Base-by-base conservation (phyloP, 2,329 filamentous ascomycete genomes). In the Colletotrichum sp. region DNA sequence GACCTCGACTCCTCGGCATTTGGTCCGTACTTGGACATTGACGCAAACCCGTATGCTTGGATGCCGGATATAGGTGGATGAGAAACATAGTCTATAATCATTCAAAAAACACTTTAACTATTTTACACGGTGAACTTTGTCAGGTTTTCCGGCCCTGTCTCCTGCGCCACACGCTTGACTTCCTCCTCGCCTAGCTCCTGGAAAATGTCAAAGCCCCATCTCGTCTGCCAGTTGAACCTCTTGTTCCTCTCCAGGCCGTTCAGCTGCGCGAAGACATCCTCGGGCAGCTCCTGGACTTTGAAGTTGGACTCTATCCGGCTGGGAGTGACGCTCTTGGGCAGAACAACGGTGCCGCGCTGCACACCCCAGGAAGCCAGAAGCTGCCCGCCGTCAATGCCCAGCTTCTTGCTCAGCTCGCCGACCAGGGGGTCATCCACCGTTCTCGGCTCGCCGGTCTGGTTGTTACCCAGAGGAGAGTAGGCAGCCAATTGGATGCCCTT, bases 251-350 rank as follows among this genome's bases (percentile, higher is more conserved):
- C 86, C 26, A 88, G 78, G 4, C 79, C 80, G 66, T 85, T 83
- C 15, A 88, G 77, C 78, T 83, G 80, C 64, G 82, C 80, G 69
- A 86, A 83, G 3, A 80, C 82, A 59, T 84, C 83, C 9, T 80
- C 80, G 3, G 85, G 82, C 30, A 88, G 78, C 72, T 84, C 82
- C 63, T 76, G 65, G 8, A 86, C 86, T 79, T 86, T 79, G 71
- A 87, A 87, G 85, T 95, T 95, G 86, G 91, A 93, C 82, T 91
- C 88, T 79, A 94, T 94, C 59, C 93, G 89, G 67, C 87, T 88
- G 10, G 91, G 91, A 24, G 91, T 94, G 64, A 91, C 92, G 85
- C 91, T 93, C 90, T 94, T 94, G 80, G 93, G 92, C 75, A 94
- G 86, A 52, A 94, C 93, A 52, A 91, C 88, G 82, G 93, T 94